These are phyloP conservation scores for Chloranthus sessilifolius DNA, from an alignment of 164 flowering plant species.

Conservation along the genomic window DNA sequence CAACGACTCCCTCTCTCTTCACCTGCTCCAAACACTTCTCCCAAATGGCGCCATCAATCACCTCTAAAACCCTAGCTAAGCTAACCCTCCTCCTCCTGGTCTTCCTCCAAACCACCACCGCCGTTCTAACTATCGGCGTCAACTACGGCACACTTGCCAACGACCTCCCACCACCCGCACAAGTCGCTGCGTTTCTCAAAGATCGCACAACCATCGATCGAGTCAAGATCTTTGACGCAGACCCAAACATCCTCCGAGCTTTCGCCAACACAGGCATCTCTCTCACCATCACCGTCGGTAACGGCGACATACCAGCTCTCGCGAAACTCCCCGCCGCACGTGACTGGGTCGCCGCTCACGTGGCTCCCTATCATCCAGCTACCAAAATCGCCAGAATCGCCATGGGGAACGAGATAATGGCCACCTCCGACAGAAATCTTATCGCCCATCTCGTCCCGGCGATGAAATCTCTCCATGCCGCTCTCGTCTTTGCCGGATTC, in stretches of 20 bases:
- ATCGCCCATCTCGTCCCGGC: conserved; percentile 54
- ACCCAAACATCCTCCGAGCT: conserved; percentile 64
- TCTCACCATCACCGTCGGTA: conserved; percentile 53
- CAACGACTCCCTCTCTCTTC: background rate
- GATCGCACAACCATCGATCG: conserved; percentile 49
- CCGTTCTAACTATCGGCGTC: conserved; percentile 53
- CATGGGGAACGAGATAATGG: conserved; percentile 69
- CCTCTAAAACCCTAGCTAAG: background rate
- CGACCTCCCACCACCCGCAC: conserved; percentile 77
- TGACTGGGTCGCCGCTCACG: conserved; percentile 44
- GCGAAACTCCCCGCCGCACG: conserved; percentile 31
- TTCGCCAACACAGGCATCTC: conserved; percentile 61
- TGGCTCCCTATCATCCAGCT: conserved; percentile 52
- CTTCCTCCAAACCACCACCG: conserved; percentile 17
- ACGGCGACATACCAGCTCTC: conserved; percentile 54
- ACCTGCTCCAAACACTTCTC: background rate
- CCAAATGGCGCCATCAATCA: background rate
- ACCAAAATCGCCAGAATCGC: conserved; percentile 44
- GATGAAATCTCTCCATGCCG: conserved; percentile 52
- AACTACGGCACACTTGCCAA: conserved; percentile 79
- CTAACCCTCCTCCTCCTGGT: conserved; percentile 7
- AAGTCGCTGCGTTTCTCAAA: conserved; percentile 59
- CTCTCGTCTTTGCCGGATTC: conserved; percentile 42
- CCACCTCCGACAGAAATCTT: conserved; percentile 24
- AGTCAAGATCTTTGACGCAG: conserved; percentile 64